Base-by-base conservation (phyloP, 495 filamentous ascomycete genomes). In the Penicillium mononematosum region DNA sequence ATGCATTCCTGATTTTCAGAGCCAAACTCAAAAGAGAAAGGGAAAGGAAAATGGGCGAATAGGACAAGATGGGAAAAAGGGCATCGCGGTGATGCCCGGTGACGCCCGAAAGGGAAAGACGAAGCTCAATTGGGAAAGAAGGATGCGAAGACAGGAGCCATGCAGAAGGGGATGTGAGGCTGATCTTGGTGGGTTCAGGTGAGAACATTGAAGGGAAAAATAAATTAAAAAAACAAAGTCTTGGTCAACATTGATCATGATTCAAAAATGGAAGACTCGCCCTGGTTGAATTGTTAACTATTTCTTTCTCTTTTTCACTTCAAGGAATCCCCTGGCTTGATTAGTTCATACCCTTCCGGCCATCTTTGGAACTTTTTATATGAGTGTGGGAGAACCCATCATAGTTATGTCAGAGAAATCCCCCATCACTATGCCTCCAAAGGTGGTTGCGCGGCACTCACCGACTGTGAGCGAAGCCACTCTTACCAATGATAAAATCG, bases 381-480 rank as follows among this genome's bases (percentile, higher is more conserved):
- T 38, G 10, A 32, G 29, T 12, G 29, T 12, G 22, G 25, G 24
- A 52, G 20, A 17, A 39, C 12, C 12, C 25, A 43, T 19, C 10
- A 22, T 32, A 34, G 43, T 43, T 60, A 71, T 72, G 69, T 70
- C 69, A 14, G 68, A 70, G 50, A 54, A 72, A 57, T 55, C 19
- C 19, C 57, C 64, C 12, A 44, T 68, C 25, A 46, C 68, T 16
- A 58, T 61, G 29, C 69, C 72, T 9, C 63, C 67, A 17, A 48
- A 63, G 12, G 67, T 60, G 20, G 46, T 66, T 3, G 50, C 48
- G 10, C 50, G 38, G 2, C 59, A 44, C 24, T 55, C 65, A 14
- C 31, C 54, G 11, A 60, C 48, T 19, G 57, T 60, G 1, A 70
- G 63, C 39, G 66, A 63, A 45, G 36, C 55, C 5, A 69, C 67